Conservation (phyloP, 768 basidiomycete species). For the Agrocybe praecox region DNA sequence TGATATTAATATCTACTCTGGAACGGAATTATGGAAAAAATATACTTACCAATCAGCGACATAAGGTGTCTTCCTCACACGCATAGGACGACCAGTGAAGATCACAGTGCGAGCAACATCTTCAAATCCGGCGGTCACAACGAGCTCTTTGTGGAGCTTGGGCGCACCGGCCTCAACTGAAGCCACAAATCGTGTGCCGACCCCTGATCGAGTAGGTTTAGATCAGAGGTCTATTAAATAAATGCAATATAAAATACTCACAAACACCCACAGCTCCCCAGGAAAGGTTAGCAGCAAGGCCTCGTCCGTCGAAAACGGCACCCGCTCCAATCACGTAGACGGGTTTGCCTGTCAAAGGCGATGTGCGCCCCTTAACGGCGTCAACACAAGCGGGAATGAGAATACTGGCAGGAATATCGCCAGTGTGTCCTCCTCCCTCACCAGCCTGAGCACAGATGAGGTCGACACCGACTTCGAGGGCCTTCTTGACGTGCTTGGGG, state of each 20-base stretch:
- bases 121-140: conserved; percentile 71
- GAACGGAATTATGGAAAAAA: neutral
- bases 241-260: conserved; percentile 43
- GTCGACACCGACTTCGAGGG: conserved; percentile 84
- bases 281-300: conserved; percentile 83
- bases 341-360: conserved; percentile 80
- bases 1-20: neutral
- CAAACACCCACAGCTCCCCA: conserved; percentile 90
- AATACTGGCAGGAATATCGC: conserved; percentile 80
- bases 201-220: conserved; percentile 44
- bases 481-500: conserved; percentile 84
- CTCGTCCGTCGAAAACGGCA: conserved; percentile 87
- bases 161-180: conserved; percentile 80
- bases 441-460: conserved; percentile 94
- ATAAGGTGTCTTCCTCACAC: conserved; percentile 84
- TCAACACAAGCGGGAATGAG: conserved; percentile 93
- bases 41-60: conserved; percentile 75
- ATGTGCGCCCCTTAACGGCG: conserved; percentile 72
- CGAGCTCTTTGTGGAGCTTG: conserved; percentile 80
- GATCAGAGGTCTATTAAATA: neutral
- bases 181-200: conserved; percentile 88
- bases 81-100: conserved; percentile 86
- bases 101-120: conserved; percentile 87
- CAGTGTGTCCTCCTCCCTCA: conserved; percentile 90
- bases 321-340: conserved; percentile 92